phyloP scores from a whole-genome alignment of 192 early-diverging fungal genomes.

The Coemansia sp. region DNA sequence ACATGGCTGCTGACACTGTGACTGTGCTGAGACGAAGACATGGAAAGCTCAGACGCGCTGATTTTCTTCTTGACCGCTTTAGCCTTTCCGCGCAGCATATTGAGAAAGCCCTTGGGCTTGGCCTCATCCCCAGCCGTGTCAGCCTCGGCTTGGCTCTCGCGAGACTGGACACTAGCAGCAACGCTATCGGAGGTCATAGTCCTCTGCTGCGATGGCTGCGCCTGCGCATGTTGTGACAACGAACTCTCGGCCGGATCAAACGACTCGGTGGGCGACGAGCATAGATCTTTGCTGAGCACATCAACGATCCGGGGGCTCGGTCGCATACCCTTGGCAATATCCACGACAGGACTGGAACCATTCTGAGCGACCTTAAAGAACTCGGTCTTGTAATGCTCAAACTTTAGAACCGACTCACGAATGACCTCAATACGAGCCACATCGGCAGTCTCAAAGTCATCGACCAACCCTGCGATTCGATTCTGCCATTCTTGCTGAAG shows the following conservation, averaged over 20 bases:
- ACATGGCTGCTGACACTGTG: conserved; percentile 26
- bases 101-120: conserved; percentile 29
- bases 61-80: conserved; percentile 24
- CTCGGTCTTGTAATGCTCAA: conserved; percentile 51
- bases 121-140: conserved; percentile 15
- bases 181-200: background rate
- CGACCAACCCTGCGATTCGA: conserved; percentile 35
- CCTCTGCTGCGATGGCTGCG: background rate
- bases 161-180: background rate
- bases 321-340: conserved; percentile 18
- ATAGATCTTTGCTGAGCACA: conserved; percentile 11
- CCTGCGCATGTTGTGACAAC: background rate
- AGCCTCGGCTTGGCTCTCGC: conserved; percentile 5
- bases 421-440: conserved; percentile 40
- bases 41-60: conserved; percentile 15
- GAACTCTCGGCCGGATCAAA: background rate
- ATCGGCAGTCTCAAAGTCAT: conserved; percentile 44
- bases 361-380: conserved; percentile 29
- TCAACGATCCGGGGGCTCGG: conserved; percentile 22
- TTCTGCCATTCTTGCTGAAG: conserved; percentile 50
- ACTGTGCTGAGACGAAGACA: conserved; percentile 26
- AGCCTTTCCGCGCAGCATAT: conserved; percentile 47
- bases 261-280: background rate
- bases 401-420: conserved; percentile 39
- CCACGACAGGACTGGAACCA: conserved; percentile 3